Evolutionary conservation across 2,329 filamentous ascomycete genomes (phyloP).

Genomic region (Aspergillus nomiae): DNA sequence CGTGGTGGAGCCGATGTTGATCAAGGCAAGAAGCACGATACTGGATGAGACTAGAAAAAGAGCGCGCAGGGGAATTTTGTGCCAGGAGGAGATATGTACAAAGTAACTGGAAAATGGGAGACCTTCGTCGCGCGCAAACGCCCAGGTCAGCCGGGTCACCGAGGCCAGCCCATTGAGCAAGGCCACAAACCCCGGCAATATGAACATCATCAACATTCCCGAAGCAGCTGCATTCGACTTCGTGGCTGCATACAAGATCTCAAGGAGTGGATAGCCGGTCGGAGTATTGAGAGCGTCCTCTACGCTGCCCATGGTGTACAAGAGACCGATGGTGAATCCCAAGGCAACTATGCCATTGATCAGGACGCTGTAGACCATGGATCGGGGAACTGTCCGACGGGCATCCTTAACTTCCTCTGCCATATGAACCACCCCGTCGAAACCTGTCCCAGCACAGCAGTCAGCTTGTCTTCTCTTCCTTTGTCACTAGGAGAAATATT

Average conservation of each 20-base stretch:
- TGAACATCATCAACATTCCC: constrained; percentile 43
- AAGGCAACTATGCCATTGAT: constrained; percentile 52
- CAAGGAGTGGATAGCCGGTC: constrained; percentile 52
- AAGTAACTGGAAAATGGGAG: constrained; percentile 39
- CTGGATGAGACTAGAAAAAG: constrained; percentile 28
- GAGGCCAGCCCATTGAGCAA: constrained; percentile 31
- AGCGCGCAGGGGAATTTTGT: constrained; percentile 44
- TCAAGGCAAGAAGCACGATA: constrained; percentile 28
- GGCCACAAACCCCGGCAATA: constrained; percentile 21
- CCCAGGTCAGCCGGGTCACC: constrained; percentile 45
- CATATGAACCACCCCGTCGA: constrained; percentile 37
- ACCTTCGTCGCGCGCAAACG: constrained; percentile 48
- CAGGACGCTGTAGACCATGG: constrained; percentile 48
- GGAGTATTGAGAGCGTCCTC: constrained; percentile 38
- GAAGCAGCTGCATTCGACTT: constrained; percentile 43
- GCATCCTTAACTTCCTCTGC: constrained; percentile 54
- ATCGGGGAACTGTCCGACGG: constrained; percentile 46
- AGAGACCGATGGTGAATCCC: constrained; percentile 42
- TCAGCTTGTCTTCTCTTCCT: no score
- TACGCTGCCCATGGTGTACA: constrained; percentile 47
- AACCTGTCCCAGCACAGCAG: constrained; percentile 16
- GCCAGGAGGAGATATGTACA: constrained; percentile 30
- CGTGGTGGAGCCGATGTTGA: constrained; percentile 33
- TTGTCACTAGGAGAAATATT: no score
- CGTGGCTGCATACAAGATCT: constrained; percentile 54